A percentile compares a stretch with the other conserved stretches of the same genome.
Evolutionary conservation across 768 basidiomycete genomes (phyloP).

Genomic region (Agrocybe praecox): DNA sequence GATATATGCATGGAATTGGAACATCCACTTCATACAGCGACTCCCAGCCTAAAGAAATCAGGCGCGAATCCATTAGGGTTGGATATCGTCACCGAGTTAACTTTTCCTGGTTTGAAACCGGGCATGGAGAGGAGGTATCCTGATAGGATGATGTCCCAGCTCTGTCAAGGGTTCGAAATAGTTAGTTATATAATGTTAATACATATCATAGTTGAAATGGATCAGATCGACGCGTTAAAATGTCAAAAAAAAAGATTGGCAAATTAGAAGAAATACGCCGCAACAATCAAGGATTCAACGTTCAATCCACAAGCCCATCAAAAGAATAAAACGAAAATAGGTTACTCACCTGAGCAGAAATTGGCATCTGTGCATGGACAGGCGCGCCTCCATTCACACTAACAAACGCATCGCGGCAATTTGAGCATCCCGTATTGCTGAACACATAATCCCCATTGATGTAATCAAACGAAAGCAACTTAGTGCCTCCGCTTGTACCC

Average conservation of each 20-base stretch:
- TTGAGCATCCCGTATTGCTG: slow-evolving; percentile 47
- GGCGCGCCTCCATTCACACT: slow-evolving; percentile 47
- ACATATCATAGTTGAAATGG: background rate
- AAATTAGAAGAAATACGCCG: background rate
- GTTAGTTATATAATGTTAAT: background rate
- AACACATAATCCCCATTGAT: slow-evolving; percentile 48
- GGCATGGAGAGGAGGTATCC: slow-evolving; percentile 43
- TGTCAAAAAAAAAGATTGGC: too few species aligned
- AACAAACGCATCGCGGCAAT: slow-evolving; percentile 48
- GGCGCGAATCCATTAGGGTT: slow-evolving; percentile 44
- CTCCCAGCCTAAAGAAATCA: slow-evolving; percentile 43
- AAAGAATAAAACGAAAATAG: background rate
- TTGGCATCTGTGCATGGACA: slow-evolving; percentile 47
- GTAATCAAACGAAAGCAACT: slow-evolving; percentile 46
- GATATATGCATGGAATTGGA: background rate
- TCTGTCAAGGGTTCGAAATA: slow-evolving; percentile 26
- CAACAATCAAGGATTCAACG: background rate
- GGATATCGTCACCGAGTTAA: slow-evolving; percentile 45
- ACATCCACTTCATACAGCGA: slow-evolving; percentile 24
- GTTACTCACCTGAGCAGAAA: slow-evolving; percentile 44
- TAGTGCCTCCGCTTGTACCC: slow-evolving; percentile 41
- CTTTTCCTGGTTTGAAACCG: slow-evolving; percentile 46
- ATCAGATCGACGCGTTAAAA: background rate
- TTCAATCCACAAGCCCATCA: background rate
- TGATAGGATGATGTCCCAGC: slow-evolving; percentile 44